Evolutionary conservation across 352 stramenopile genomes (phyloP).

Genomic region (Phytophthora rubi): DNA sequence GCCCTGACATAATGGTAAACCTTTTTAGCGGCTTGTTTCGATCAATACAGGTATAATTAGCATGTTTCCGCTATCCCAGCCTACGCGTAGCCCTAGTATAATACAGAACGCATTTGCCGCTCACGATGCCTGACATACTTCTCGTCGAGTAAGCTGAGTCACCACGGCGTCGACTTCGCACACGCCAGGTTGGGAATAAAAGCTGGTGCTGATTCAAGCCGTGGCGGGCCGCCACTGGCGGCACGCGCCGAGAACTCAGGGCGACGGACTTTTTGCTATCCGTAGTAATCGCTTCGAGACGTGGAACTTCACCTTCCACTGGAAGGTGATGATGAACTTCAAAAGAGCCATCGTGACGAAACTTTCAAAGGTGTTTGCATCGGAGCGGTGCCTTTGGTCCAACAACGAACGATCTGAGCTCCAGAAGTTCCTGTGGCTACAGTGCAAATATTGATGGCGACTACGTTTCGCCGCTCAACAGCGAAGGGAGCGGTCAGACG

Average conservation of each 20-base stretch:
- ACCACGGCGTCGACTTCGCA: too few relatives aligned
- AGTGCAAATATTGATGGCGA: too few relatives aligned
- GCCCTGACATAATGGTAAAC: too few relatives aligned
- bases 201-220: background rate
- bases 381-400: background rate
- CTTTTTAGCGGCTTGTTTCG: too few relatives aligned
- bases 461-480: constrained; percentile 1
- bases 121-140: too few relatives aligned
- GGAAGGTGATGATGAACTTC: background rate
- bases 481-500: too few relatives aligned
- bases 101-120: too few relatives aligned
- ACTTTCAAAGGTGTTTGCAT: background rate
- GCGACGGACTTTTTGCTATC: background rate
- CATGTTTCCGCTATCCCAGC: too few relatives aligned
- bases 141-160: background rate
- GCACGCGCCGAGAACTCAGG: background rate
- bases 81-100: too few relatives aligned
- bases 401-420: background rate
- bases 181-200: background rate
- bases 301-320: too few relatives aligned
- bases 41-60: too few relatives aligned
- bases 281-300: background rate
- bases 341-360: background rate
- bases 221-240: background rate
- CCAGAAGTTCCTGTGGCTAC: too few relatives aligned